A percentile compares a stretch with the other conserved stretches of the same genome.
Evolutionary conservation across 495 filamentous ascomycete species (phyloP).

Genomic region (Thozetella sp.): DNA sequence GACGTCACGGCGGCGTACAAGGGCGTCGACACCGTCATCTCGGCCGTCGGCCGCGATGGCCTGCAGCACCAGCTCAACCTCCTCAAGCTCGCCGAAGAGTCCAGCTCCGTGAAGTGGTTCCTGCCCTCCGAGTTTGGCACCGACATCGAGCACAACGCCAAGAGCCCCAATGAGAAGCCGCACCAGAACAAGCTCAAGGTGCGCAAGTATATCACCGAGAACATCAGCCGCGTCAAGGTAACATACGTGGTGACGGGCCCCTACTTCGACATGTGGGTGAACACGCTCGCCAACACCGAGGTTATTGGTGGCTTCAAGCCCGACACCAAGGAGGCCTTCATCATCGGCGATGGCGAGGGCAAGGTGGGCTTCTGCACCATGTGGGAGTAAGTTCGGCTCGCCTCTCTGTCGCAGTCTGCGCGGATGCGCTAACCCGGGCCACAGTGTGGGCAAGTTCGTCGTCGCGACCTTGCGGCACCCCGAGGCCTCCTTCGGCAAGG

Average conservation of each 20-base stretch:
- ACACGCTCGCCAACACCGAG: slow-evolving; percentile 28
- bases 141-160: slow-evolving; percentile 66
- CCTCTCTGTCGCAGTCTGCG: neutral
- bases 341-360: slow-evolving; percentile 58
- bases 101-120: slow-evolving; percentile 62
- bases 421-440: slow-evolving; percentile 6
- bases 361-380: slow-evolving; percentile 67
- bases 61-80: slow-evolving; percentile 61
- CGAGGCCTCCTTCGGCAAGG: slow-evolving; percentile 49
- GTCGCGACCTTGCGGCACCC: slow-evolving; percentile 59
- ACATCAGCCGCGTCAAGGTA: slow-evolving; percentile 54
- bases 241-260: slow-evolving; percentile 74
- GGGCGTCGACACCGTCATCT: slow-evolving; percentile 68
- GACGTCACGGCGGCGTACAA: slow-evolving; percentile 56
- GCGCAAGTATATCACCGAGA: slow-evolving; percentile 55
- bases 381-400: slow-evolving; percentile 58
- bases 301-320: slow-evolving; percentile 57
- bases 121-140: slow-evolving; percentile 76
- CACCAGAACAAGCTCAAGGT: slow-evolving; percentile 73
- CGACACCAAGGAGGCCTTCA: slow-evolving; percentile 53
- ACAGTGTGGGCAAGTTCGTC: slow-evolving; percentile 68
- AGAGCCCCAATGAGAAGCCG: slow-evolving; percentile 62
- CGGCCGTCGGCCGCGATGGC: slow-evolving; percentile 60
- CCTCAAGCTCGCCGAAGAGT: slow-evolving; percentile 57
- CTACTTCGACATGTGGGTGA: slow-evolving; percentile 67